Conservation (phyloP, 2,329 filamentous ascomycete genomes). For the Fusarium palustre region DNA sequence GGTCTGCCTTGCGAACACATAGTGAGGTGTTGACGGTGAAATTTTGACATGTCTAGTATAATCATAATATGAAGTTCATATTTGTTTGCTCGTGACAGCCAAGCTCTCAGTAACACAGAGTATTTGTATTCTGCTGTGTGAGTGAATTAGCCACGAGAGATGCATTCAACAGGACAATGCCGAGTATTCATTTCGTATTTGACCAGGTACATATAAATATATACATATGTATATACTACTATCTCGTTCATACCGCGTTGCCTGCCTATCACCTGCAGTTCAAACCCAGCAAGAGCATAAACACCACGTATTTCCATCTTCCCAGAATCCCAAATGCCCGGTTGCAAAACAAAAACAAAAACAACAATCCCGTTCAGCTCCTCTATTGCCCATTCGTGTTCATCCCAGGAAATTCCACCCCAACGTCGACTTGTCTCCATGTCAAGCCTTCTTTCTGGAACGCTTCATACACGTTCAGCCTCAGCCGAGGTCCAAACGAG, state of each 20-base stretch:
- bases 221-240: constrained; percentile 27
- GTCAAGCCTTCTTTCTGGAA: background rate
- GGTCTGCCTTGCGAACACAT: background rate
- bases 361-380: background rate
- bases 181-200: constrained; percentile 14
- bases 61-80: background rate
- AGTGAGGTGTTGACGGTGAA: background rate
- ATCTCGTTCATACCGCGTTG: background rate
- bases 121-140: background rate
- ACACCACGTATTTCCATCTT: constrained; percentile 6
- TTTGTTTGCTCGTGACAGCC: background rate
- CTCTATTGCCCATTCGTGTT: constrained; percentile 17
- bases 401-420: constrained; percentile 13
- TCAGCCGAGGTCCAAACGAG: constrained; percentile 14
- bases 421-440: background rate
- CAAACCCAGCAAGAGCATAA: constrained; percentile 23
- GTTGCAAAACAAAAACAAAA: constrained; percentile 9
- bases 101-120: background rate
- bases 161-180: background rate
- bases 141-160: background rate
- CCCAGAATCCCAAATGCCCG: constrained; percentile 2
- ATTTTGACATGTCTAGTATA: background rate
- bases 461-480: background rate
- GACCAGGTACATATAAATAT: constrained; percentile 13
- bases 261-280: background rate